phyloP scores from a whole-genome alignment of 306 rosid genomes.

The Malus sylvestris region DNA sequence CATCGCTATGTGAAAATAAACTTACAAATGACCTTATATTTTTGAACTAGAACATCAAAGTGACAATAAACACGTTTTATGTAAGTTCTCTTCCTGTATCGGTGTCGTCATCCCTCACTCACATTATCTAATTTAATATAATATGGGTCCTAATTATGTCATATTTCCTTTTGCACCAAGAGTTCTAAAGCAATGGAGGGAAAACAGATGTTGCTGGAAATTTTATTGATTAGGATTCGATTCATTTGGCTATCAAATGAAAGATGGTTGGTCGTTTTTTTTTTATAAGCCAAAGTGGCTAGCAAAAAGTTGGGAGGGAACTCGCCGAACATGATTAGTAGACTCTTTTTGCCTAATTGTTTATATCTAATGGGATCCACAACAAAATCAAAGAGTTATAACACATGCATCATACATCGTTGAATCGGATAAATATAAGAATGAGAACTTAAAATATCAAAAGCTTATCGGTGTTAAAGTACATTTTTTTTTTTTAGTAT shows the following conservation, averaged over 20 bases:
- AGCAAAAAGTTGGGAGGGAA: neutral
- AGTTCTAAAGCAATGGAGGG: neutral
- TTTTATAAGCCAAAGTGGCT: neutral
- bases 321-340: neutral
- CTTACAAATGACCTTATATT: too few relatives aligned
- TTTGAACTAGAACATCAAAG: too few relatives aligned
- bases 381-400: neutral
- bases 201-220: neutral
- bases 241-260: neutral
- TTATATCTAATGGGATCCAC: neutral
- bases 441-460: too few relatives aligned
- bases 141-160: neutral
- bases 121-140: slow-evolving; percentile 7
- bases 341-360: neutral
- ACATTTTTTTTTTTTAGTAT: too few relatives aligned
- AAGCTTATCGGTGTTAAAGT: too few relatives aligned
- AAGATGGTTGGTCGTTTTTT: neutral
- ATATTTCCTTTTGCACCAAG: neutral
- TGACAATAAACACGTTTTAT: too few relatives aligned
- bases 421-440: too few relatives aligned
- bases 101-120: slow-evolving; percentile 23
- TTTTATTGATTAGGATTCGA: neutral
- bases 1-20: too few relatives aligned
- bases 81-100: neutral
- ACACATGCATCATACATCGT: neutral